These are phyloP conservation scores for Aaosphaeria pasadenensis DNA, from an alignment of 2,329 filamentous ascomycete genomes.

Conservation along the genomic window DNA sequence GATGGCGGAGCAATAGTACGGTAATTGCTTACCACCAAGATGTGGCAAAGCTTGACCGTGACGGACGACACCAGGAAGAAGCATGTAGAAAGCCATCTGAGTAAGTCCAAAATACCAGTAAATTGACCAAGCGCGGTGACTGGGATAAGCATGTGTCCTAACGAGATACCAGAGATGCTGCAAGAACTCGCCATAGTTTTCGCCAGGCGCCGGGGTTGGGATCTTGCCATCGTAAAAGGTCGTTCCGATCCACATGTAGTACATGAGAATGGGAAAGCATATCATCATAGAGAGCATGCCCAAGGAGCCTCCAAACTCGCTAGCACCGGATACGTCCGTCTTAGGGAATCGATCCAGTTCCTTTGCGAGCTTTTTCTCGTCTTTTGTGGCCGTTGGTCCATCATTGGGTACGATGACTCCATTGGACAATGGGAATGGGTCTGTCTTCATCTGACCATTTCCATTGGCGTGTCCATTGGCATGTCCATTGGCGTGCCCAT, in stretches of 20 bases:
- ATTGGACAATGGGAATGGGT: not conserved
- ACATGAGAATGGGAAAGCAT: constrained; percentile 92
- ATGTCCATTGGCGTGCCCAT: constrained; percentile 8
- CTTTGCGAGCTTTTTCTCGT: constrained; percentile 7
- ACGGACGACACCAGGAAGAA: constrained; percentile 81
- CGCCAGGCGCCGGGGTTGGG: constrained; percentile 62
- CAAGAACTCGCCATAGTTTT: constrained; percentile 70
- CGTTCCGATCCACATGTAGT: constrained; percentile 98
- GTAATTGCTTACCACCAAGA: constrained; percentile 77
- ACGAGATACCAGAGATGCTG: constrained; percentile 68
- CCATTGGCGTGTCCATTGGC: constrained; percentile 9
- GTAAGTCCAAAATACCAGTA: constrained; percentile 94
- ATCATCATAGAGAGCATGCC: constrained; percentile 85
- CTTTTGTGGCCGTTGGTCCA: not conserved
- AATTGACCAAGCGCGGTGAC: constrained; percentile 78
- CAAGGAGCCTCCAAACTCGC: constrained; percentile 85
- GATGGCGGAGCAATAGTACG: constrained; percentile 92
- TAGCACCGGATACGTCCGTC: constrained; percentile 49
- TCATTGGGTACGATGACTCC: not conserved
- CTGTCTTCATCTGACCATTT: not conserved
- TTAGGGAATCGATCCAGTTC: constrained; percentile 34
- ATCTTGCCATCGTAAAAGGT: constrained; percentile 87
- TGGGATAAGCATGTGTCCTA: constrained; percentile 82
- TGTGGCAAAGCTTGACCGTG: constrained; percentile 87
- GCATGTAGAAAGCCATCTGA: constrained; percentile 78